A percentile compares a stretch with the other conserved stretches of the same genome.
phyloP scores from a whole-genome alignment of 2,329 filamentous ascomycete species.

The Lecanoromycetidae sp. region DNA sequence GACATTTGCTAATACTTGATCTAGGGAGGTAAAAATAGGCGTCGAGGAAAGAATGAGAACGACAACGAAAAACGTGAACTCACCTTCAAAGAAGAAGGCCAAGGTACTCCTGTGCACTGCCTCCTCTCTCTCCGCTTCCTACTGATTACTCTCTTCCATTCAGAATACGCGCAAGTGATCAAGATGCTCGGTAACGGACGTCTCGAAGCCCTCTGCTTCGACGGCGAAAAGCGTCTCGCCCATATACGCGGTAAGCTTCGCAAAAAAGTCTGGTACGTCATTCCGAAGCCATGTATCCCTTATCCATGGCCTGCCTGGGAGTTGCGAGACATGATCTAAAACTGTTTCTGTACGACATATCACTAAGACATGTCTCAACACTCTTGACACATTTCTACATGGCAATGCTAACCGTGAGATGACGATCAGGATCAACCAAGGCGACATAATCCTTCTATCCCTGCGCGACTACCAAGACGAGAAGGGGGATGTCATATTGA shows the following conservation, averaged over 20 bases:
- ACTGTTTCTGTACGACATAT: too few species aligned
- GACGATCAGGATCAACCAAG: slow-evolving; percentile 98
- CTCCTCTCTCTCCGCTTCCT: background rate
- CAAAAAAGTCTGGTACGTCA: slow-evolving; percentile 90
- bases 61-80: slow-evolving; percentile 98
- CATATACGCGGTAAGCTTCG: slow-evolving; percentile 91
- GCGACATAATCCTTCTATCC: slow-evolving; percentile 80
- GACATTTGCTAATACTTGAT: background rate
- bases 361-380: too few species aligned
- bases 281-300: too few species aligned
- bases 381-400: too few species aligned
- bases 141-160: background rate
- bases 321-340: too few species aligned
- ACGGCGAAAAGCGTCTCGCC: slow-evolving; percentile 74
- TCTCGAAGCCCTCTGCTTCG: slow-evolving; percentile 88
- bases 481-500: slow-evolving; percentile 86
- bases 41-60: slow-evolving; percentile 97
- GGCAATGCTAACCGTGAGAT: too few species aligned
- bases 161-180: slow-evolving; percentile 71
- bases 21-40: slow-evolving; percentile 93
- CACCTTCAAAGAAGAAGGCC: slow-evolving; percentile 97
- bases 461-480: slow-evolving; percentile 89
- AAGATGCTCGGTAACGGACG: slow-evolving; percentile 97
- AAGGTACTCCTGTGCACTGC: slow-evolving; percentile 42
- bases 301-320: too few species aligned